Conservation (phyloP, 805 yeast genomes). For the Yarrowia sp. region DNA sequence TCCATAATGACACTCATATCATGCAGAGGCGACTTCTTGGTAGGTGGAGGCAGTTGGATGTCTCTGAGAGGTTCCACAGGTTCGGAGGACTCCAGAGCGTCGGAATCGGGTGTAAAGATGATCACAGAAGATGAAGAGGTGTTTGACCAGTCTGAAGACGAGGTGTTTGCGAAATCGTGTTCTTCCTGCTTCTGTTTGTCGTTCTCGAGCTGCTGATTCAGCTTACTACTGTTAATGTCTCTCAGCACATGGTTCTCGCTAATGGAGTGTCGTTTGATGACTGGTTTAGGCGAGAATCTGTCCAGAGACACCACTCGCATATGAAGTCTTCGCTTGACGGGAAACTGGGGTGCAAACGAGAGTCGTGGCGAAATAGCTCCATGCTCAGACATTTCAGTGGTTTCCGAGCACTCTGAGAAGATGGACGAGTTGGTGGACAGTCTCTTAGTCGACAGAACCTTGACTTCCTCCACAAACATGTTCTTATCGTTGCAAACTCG, state of each 20-base stretch:
- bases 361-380: slow-evolving; percentile 8
- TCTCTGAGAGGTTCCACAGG: slow-evolving; percentile 18
- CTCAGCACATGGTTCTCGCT: slow-evolving; percentile 13
- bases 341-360: neutral
- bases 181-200: slow-evolving; percentile 7
- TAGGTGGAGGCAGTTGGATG: slow-evolving; percentile 8
- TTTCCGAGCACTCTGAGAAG: slow-evolving; percentile 26
- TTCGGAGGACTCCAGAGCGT: slow-evolving; percentile 13
- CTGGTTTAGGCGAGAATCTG: slow-evolving; percentile 34
- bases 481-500: slow-evolving; percentile 13
- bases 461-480: slow-evolving; percentile 18
- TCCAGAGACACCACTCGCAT: slow-evolving; percentile 29
- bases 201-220: slow-evolving; percentile 15
- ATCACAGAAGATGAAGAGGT: slow-evolving; percentile 24
- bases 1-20: slow-evolving; percentile 32
- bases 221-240: slow-evolving; percentile 8
- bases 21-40: neutral
- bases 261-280: slow-evolving; percentile 25
- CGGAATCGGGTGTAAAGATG: slow-evolving; percentile 8
- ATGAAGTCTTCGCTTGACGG: slow-evolving; percentile 30
- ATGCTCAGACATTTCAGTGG: slow-evolving; percentile 27
- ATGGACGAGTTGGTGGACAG: slow-evolving; percentile 31
- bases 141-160: slow-evolving; percentile 29
- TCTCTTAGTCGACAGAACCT: slow-evolving; percentile 8
- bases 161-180: slow-evolving; percentile 13